Base-by-base conservation (phyloP, 140 eudicot genomes). In the Stevia rebaudiana region DNA sequence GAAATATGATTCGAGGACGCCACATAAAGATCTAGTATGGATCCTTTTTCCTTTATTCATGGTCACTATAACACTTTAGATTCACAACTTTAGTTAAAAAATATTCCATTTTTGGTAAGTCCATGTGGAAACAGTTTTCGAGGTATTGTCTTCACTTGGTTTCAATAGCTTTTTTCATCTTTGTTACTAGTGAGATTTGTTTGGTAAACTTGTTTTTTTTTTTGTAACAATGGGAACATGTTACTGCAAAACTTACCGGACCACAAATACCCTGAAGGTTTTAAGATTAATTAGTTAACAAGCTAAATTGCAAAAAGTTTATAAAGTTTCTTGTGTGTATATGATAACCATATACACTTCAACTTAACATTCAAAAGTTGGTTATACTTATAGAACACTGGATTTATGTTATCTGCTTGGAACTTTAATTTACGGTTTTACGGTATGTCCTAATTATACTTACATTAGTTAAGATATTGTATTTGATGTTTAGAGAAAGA, bases 381-480 rank as follows among this genome's bases (percentile, higher is more conserved):
- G 43, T 46, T 25, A 63, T 25, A 9, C 7, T 62, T n/a, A 13
- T 42, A 46, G 6, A 17, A 10, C 30, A 35, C 9, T 58, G 15
- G 30, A 33, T 24, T 35, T 61, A 40, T 61, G 13, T 13, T 41
- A 22, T 61, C 15, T 23, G 24, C 41, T 63, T 12, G 37, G 37
- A 22, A 21, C 39, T 49, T 18, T 12, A 15, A 21, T 53, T 53
- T 39, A 8, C 39, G 31, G 24, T 41, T 41, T 41, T 24, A 8
- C 42, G 33, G n/a, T 43, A 42, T 57, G 30, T 57, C 37, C 62
- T 28, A 49, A n/a, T n/a, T n/a, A n/a, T n/a, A n/a, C n/a, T n/a
- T n/a, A n/a, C 23, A 5, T 28, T 18, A 41, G 18, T 51, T 51
- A 17, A 40, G 70, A 39, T 49, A 25, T 71, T 71, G 18, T 13